Conservation (phyloP, 2,329 filamentous ascomycete genomes). For the Sarocladiaceae sp. region DNA sequence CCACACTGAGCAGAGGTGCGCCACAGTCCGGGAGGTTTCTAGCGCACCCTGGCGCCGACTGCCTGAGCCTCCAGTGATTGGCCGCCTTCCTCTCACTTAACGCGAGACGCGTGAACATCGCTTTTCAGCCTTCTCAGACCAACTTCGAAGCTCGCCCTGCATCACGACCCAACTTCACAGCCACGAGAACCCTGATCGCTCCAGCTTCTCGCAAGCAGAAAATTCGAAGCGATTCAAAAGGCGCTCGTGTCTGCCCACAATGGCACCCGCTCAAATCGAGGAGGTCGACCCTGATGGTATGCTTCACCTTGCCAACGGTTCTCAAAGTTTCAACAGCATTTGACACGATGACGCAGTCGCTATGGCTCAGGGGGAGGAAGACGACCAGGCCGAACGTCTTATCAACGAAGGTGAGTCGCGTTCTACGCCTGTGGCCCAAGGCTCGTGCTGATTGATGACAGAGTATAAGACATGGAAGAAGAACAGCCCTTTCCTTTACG, state of each 20-base stretch:
- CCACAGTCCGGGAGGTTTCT: no score
- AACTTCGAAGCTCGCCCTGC: not conserved
- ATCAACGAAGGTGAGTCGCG: conserved; percentile 74
- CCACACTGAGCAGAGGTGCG: no score
- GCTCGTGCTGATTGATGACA: conserved; percentile 24
- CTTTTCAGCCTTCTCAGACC: conserved; percentile 23
- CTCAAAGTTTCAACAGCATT: not conserved
- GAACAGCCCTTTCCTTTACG: conserved; percentile 96
- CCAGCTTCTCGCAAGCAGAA: no score
- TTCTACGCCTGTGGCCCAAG: not conserved
- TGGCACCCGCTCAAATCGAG: conserved; percentile 29
- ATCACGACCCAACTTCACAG: not conserved
- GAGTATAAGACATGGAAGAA: conserved; percentile 99
- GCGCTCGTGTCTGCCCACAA: no score
- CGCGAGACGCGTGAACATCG: conserved; percentile 29
- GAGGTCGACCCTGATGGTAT: conserved; percentile 31
- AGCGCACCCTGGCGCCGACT: not conserved
- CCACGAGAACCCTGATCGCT: no score
- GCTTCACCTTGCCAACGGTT: conserved; percentile 10
- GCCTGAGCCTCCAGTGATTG: not conserved
- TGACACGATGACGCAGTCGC: conserved; percentile 22
- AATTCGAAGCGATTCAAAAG: no score
- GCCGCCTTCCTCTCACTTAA: conserved; percentile 23
- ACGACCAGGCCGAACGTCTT: conserved; percentile 72
- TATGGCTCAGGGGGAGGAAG: conserved; percentile 57